Evolutionary conservation across 2,329 filamentous ascomycete genomes (phyloP).

Genomic region (Hymenoscyphus scutula): DNA sequence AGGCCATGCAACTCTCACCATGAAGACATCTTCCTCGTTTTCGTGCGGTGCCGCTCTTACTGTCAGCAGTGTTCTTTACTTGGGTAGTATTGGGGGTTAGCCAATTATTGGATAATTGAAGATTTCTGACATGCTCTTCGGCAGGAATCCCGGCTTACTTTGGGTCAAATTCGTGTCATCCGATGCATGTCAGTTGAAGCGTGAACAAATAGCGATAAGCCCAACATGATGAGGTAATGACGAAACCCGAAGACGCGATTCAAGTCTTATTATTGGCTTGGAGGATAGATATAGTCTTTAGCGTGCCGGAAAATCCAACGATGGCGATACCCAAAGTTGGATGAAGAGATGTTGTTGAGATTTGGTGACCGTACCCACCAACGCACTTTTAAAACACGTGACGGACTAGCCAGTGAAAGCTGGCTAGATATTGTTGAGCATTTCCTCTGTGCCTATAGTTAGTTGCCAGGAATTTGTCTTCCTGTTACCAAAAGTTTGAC

Average conservation of each 20-base stretch:
- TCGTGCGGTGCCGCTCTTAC: not conserved
- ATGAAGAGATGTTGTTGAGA: not conserved
- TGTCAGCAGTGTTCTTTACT: not conserved
- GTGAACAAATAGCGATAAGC: not conserved
- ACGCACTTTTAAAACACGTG: not conserved
- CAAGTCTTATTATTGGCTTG: not conserved
- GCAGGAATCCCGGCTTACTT: not conserved
- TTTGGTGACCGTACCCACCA: not conserved
- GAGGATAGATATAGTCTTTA: not conserved
- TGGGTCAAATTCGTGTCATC: not conserved
- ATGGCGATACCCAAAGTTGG: not conserved
- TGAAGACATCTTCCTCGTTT: not conserved
- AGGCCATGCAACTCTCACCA: too few relatives aligned
- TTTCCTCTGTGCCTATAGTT: too few relatives aligned
- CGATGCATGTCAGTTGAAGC: not conserved
- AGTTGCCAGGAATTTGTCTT: too few relatives aligned
- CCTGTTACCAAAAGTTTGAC: too few relatives aligned
- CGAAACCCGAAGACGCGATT: not conserved
- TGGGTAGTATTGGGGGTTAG: not conserved
- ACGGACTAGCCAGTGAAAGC: too few relatives aligned
- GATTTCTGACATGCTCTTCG: slow-evolving; percentile 1
- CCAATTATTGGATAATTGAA: not conserved
- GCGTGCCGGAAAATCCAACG: not conserved
- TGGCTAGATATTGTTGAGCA: too few relatives aligned
- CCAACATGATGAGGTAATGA: not conserved